Conservation (phyloP, 108 stramenopile species). For the Stephanodiscus triporus region DNA sequence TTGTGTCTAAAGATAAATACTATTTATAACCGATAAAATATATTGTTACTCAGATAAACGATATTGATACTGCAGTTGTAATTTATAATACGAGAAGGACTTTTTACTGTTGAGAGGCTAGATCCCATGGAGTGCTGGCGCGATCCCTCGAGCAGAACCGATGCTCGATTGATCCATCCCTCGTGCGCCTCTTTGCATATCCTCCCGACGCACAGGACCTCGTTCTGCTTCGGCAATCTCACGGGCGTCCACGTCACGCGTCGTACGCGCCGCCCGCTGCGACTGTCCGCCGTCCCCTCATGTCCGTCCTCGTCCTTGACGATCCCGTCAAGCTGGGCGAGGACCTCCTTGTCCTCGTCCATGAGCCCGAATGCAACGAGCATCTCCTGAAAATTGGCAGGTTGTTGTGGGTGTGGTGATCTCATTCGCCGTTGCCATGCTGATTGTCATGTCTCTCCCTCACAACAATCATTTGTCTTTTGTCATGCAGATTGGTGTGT, state of each 20-base stretch:
- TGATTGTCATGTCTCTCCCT: no score
- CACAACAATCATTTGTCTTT: no score
- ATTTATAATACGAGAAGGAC: no score
- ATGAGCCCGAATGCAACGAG: constrained; percentile 48
- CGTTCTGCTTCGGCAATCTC: constrained; percentile 88
- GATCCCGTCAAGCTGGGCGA: constrained; percentile 22
- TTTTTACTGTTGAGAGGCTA: no score
- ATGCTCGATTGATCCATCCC: constrained; percentile 88
- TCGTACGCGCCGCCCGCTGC: background rate
- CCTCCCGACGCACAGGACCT: constrained; percentile 85
- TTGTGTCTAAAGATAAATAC: no score
- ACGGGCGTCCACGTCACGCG: constrained; percentile 74
- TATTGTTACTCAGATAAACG: no score
- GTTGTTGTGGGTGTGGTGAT: no score
- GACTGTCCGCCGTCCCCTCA: constrained; percentile 14
- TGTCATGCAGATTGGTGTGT: no score
- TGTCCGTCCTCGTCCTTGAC: constrained; percentile 44
- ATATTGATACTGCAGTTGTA: no score
- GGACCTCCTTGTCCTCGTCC: constrained; percentile 50
- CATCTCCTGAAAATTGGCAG: no score
- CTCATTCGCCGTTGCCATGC: no score
- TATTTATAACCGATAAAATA: no score
- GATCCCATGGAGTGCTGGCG: constrained; percentile 82
- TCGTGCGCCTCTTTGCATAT: constrained; percentile 93
- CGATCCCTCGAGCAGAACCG: constrained; percentile 90